Conservation (phyloP, 495 filamentous ascomycete species). For the Podospora anserina region DNA sequence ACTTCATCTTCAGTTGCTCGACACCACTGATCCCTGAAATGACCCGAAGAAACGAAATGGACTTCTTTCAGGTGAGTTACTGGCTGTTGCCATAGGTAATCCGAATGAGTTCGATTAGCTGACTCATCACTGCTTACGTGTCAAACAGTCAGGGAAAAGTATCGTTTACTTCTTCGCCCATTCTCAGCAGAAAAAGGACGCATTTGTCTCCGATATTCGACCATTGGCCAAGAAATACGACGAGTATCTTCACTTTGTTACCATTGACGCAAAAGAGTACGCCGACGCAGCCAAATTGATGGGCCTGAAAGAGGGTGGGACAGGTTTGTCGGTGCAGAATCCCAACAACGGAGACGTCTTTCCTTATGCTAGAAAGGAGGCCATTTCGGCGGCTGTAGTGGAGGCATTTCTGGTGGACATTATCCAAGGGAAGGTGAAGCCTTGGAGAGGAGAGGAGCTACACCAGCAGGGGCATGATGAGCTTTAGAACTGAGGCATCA, state of each 20-base stretch:
- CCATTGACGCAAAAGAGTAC: slow-evolving; percentile 47
- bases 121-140: neutral
- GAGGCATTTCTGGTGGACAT: slow-evolving; percentile 47
- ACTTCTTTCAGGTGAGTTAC: slow-evolving; percentile 37
- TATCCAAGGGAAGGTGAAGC: slow-evolving; percentile 39
- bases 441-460: slow-evolving; percentile 27
- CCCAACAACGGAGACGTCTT: slow-evolving; percentile 43
- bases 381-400: slow-evolving; percentile 35
- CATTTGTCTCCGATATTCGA: slow-evolving; percentile 34
- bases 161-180: slow-evolving; percentile 45
- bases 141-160: slow-evolving; percentile 41
- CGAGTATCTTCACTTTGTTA: slow-evolving; percentile 48
- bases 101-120: too few relatives aligned
- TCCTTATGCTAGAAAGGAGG: slow-evolving; percentile 31
- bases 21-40: slow-evolving; percentile 43
- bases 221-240: slow-evolving; percentile 48
- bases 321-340: slow-evolving; percentile 44
- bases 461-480: slow-evolving; percentile 34
- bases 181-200: slow-evolving; percentile 25
- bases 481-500: slow-evolving; percentile 12
- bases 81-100: neutral
- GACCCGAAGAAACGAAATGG: slow-evolving; percentile 43
- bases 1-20: slow-evolving; percentile 37
- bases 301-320: slow-evolving; percentile 30
- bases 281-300: slow-evolving; percentile 41